Evolutionary conservation across 768 basidiomycete species (phyloP), one percentile per base, ranked within the genome.

Genomic region (Lactarius hatsudake): DNA sequence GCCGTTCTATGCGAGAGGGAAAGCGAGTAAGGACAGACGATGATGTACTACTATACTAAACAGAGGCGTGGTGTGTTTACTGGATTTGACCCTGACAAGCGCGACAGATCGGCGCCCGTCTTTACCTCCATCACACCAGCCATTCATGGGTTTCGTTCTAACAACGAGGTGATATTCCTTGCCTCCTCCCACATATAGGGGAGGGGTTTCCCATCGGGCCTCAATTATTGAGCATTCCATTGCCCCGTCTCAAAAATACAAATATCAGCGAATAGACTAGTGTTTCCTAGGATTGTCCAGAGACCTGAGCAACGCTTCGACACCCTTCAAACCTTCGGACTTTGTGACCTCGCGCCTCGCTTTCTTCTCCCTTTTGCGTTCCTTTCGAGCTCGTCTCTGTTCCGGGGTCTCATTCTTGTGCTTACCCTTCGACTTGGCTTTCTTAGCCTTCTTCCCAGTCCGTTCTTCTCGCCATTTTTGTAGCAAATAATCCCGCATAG

Each of bases 401-500:
- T 90, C 91, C 5, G 87, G 88, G 3, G 88, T 91, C 75, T 93
- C 90, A 73, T 88, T 83, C 72, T 90, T 91, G 26, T 83, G 81
- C 73, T 87, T 88, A 6, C 77, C 74, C 71, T 85, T 85, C 12
- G 74, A 74, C 71, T 86, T 88, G 59, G 76, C 74, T 73, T 89
- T 87, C 78, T 88, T 90, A n/a, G 73, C 72, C 67, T 81, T 83
- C 72, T 81, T 80, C 65, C 81, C 77, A 3, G 82, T 86, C 71
- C 88, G 90, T 73, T 86, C 85, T 74, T 93, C 91, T 71, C 79
- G 85, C 72, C 84, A 83, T 75, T 96, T 85, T 1, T 87, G 83
- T 45, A 95, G 78, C 40, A 99, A 81, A 75, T 93, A 98, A 68
- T 95, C 96, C 34, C 89, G 86, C 97, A 99, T 98, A 1, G 97